These are phyloP conservation scores for Lepiota brunneoincarnata DNA, from an alignment of 768 basidiomycete genomes.

Conservation along the genomic window DNA sequence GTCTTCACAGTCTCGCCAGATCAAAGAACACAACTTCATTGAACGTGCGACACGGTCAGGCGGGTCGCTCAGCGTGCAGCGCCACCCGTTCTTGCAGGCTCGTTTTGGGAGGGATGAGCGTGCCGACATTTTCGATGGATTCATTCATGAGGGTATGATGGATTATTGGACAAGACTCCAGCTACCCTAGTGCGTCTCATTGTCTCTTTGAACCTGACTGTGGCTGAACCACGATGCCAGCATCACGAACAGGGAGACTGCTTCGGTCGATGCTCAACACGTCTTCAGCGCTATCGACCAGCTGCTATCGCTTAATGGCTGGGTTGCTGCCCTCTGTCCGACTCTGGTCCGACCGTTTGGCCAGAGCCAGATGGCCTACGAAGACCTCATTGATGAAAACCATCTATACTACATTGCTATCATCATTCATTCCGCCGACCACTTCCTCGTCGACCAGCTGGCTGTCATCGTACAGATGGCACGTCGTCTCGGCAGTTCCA, in stretches of 20 bases:
- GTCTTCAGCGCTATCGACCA: constrained; percentile 90
- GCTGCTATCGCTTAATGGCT: constrained; percentile 92
- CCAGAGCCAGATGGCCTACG: constrained; percentile 85
- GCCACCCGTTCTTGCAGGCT: constrained; percentile 83
- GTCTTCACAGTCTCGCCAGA: constrained; percentile 35
- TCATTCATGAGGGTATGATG: constrained; percentile 71
- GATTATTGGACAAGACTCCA: constrained; percentile 96
- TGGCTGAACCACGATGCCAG: constrained; percentile 31
- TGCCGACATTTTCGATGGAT: constrained; percentile 73
- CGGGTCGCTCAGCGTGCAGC: constrained; percentile 84
- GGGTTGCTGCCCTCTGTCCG: constrained; percentile 96
- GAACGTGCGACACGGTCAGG: constrained; percentile 59
- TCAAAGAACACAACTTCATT: constrained; percentile 49
- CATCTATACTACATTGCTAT: constrained; percentile 94
- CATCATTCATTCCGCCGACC: constrained; percentile 96
- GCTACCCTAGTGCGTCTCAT: constrained; percentile 72
- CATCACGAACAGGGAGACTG: constrained; percentile 79
- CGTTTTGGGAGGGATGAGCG: constrained; percentile 86
- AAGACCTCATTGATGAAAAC: constrained; percentile 80
- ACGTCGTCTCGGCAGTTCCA: constrained; percentile 82
- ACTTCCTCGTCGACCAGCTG: constrained; percentile 97
- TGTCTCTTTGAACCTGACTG: not conserved
- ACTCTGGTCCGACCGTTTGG: constrained; percentile 94
- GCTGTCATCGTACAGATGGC: constrained; percentile 97
- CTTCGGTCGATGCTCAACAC: constrained; percentile 87